phyloP scores from a whole-genome alignment of 805 yeast species.

The Kluyveromyces dobzhanskii region DNA sequence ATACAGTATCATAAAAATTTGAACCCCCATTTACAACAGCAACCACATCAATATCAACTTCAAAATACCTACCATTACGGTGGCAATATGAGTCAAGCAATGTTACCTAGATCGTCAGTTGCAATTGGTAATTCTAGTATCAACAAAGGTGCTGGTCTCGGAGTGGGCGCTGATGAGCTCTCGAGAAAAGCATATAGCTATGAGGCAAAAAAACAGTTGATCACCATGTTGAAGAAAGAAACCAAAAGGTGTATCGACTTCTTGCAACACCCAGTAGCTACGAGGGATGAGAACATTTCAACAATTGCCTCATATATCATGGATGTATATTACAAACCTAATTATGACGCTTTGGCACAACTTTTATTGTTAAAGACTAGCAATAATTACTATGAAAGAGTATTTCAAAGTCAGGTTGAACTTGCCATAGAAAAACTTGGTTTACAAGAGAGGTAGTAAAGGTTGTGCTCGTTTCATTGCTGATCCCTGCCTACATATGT shows the following conservation, averaged over 20 bases:
- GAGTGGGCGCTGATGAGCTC: too few relatives aligned
- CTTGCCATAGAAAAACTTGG: constrained; percentile 22
- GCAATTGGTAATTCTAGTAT: too few relatives aligned
- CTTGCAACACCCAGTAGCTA: constrained; percentile 26
- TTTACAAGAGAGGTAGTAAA: constrained; percentile 8
- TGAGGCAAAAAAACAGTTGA: constrained; percentile 9
- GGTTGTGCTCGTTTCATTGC: not conserved
- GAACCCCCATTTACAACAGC: not conserved
- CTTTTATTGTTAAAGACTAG: constrained; percentile 16
- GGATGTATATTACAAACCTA: constrained; percentile 30
- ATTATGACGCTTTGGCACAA: constrained; percentile 15
- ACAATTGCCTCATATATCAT: constrained; percentile 31
- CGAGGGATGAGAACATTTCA: constrained; percentile 26
- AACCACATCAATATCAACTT: not conserved
- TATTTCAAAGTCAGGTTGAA: constrained; percentile 21
- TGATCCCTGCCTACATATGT: too few relatives aligned
- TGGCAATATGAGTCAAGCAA: not conserved
- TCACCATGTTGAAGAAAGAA: constrained; percentile 21
- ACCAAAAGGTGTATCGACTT: constrained; percentile 28
- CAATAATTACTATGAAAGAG: constrained; percentile 18
- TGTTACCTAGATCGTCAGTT: not conserved
- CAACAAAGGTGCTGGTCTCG: too few relatives aligned
- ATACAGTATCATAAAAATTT: not conserved
- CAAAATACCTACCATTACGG: not conserved
- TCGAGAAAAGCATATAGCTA: constrained; percentile 1